phyloP scores from a whole-genome alignment of 495 filamentous ascomycete species.

The Talaromyces ruber region DNA sequence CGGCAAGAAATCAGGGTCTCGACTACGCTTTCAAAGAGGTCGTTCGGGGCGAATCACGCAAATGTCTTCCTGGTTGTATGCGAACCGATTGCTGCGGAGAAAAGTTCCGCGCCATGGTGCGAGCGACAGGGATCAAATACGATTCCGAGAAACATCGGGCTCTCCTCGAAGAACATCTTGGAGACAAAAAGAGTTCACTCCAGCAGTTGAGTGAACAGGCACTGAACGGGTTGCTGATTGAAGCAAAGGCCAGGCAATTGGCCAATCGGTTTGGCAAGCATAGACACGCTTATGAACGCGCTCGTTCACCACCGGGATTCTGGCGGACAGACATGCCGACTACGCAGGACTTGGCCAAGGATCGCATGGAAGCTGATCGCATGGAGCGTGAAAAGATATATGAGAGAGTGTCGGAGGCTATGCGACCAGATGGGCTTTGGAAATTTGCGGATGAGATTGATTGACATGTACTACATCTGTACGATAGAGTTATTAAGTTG shows the following conservation, averaged over 20 bases:
- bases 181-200: constrained; percentile 38
- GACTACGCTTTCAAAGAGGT: constrained; percentile 68
- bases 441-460: constrained; percentile 65
- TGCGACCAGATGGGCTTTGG: constrained; percentile 66
- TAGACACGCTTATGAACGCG: constrained; percentile 61
- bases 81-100: constrained; percentile 69
- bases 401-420: constrained; percentile 73
- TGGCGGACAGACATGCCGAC: constrained; percentile 84
- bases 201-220: constrained; percentile 37
- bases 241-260: constrained; percentile 58
- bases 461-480: neutral
- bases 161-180: constrained; percentile 61
- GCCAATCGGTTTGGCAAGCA: constrained; percentile 70
- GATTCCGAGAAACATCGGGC: constrained; percentile 36
- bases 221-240: constrained; percentile 48
- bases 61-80: constrained; percentile 70
- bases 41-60: constrained; percentile 66
- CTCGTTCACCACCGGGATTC: constrained; percentile 70
- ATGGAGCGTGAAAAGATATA: constrained; percentile 54
- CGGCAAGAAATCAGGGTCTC: constrained; percentile 59
- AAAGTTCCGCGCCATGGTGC: constrained; percentile 56
- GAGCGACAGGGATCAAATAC: constrained; percentile 25
- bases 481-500: neutral
- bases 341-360: constrained; percentile 65
- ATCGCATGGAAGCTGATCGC: constrained; percentile 51